phyloP scores from a whole-genome alignment of 139 green algal genomes.

The Coelastrella sp. region DNA sequence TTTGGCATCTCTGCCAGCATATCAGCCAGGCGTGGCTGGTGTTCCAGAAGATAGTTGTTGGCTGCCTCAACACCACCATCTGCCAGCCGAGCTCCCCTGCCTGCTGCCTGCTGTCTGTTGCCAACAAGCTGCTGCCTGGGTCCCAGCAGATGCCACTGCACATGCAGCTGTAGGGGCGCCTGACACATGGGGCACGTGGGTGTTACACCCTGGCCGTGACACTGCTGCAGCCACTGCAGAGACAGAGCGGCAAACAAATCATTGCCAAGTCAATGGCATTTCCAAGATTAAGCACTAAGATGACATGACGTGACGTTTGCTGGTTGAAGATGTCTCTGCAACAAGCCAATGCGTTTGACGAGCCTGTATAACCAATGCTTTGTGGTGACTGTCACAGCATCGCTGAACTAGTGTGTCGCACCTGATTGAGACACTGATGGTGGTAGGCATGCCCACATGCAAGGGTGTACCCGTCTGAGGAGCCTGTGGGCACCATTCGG shows the following conservation, averaged over 20 bases:
- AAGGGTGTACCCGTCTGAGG: conserved; percentile 60
- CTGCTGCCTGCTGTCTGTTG: conserved; percentile 35
- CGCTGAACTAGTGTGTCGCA: too few species aligned
- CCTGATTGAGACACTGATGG: conserved; percentile 69
- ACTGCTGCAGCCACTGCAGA: conserved; percentile 84
- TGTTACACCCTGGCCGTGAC: conserved; percentile 57
- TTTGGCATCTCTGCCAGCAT: conserved; percentile 51
- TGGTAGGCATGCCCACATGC: conserved; percentile 86
- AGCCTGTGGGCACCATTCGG: neutral
- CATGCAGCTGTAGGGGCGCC: conserved; percentile 68
- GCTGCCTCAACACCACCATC: conserved; percentile 13
- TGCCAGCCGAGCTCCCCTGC: neutral
- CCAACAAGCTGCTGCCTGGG: neutral
- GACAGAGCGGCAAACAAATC: neutral
- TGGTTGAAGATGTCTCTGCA: neutral
- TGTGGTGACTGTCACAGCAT: too few species aligned
- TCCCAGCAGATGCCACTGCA: conserved; percentile 58
- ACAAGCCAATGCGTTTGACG: too few species aligned
- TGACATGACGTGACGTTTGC: neutral
- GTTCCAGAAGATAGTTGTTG: conserved; percentile 58
- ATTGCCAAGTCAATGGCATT: too few species aligned
- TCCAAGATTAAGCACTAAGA: conserved; percentile 7
- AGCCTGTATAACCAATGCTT: too few species aligned
- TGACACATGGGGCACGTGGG: conserved; percentile 88
- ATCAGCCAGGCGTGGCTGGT: conserved; percentile 60